Conservation (phyloP, 768 basidiomycete species). For the Porpolomopsis calyptriformis region DNA sequence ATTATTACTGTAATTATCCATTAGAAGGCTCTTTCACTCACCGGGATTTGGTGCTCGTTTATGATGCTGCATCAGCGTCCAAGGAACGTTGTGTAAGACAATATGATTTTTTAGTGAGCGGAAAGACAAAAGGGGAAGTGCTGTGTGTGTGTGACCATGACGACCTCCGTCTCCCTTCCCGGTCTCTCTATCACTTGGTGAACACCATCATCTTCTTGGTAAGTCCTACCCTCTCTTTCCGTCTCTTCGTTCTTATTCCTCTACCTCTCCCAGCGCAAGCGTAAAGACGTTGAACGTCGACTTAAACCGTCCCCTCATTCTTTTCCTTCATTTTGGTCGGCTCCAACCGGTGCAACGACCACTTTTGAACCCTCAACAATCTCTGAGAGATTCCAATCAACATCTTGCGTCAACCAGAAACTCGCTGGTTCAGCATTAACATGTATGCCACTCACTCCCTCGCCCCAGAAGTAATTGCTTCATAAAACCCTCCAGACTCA, state of each 20-base stretch:
- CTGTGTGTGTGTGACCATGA: not conserved
- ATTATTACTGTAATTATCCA: too few relatives aligned
- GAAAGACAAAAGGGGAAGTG: not conserved
- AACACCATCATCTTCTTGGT: not conserved
- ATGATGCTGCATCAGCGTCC: too few relatives aligned
- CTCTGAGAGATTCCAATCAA: slow-evolving; percentile 9
- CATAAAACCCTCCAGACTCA: slow-evolving; percentile 9
- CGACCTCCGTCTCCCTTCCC: not conserved
- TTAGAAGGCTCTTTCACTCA: too few relatives aligned
- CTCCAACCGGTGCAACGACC: slow-evolving; percentile 29
- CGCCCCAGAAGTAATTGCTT: slow-evolving; percentile 4
- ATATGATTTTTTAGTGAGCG: too few relatives aligned
- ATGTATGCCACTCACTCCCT: slow-evolving; percentile 9
- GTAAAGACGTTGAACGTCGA: slow-evolving; percentile 62
- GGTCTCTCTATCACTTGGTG: not conserved
- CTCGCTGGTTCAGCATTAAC: slow-evolving; percentile 7
- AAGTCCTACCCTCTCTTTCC: slow-evolving; percentile 14
- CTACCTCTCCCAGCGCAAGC: slow-evolving; percentile 32
- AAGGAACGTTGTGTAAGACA: too few relatives aligned
- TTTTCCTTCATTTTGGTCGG: slow-evolving; percentile 22
- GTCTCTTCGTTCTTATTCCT: slow-evolving; percentile 16
- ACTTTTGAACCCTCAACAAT: slow-evolving; percentile 23
- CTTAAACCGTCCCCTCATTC: slow-evolving; percentile 23
- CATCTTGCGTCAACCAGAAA: slow-evolving; percentile 7
- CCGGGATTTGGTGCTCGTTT: too few relatives aligned